These are phyloP conservation scores for Cryptococcus jaspeensis DNA, from an alignment of 1,284 basidiomycete species.

Conservation along the genomic window DNA sequence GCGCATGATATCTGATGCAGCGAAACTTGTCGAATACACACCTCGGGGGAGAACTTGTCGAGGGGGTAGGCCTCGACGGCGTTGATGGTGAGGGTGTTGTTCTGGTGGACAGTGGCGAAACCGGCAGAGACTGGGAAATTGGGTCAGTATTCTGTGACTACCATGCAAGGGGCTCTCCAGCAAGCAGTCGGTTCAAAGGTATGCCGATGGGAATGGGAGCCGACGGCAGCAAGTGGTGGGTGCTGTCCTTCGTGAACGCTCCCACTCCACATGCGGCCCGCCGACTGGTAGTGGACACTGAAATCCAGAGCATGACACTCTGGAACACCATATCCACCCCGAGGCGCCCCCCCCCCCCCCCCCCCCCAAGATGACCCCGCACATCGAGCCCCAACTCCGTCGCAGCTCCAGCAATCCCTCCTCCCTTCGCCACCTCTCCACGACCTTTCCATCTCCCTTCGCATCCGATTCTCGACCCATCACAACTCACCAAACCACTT, in stretches of 20 bases:
- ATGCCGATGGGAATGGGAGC: too few relatives aligned
- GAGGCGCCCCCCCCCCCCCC: too few relatives aligned
- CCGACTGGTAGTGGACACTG: too few relatives aligned
- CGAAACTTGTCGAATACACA: background rate
- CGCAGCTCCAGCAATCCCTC: background rate
- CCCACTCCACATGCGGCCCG: too few relatives aligned
- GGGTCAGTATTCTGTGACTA: background rate
- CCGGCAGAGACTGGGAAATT: slow-evolving; percentile 84
- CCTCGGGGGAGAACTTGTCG: slow-evolving; percentile 54
- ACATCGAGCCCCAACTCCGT: too few relatives aligned
- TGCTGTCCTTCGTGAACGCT: too few relatives aligned
- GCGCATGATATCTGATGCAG: background rate
- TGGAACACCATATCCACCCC: too few relatives aligned
- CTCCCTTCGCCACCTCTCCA: too few relatives aligned
- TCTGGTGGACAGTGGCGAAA: slow-evolving; percentile 96
- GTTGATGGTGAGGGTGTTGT: slow-evolving; percentile 96
- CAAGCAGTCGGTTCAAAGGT: too few relatives aligned
- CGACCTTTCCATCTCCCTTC: background rate
- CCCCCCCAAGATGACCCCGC: too few relatives aligned
- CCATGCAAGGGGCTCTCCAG: background rate
- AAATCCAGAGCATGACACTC: too few relatives aligned
- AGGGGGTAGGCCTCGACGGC: slow-evolving; percentile 94
- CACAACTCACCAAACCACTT: slow-evolving; percentile 87
- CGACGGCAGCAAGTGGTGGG: too few relatives aligned
- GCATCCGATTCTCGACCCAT: background rate